These are phyloP conservation scores for Mycena vulgaris DNA, from an alignment of 768 basidiomycete species.

Conservation along the genomic window DNA sequence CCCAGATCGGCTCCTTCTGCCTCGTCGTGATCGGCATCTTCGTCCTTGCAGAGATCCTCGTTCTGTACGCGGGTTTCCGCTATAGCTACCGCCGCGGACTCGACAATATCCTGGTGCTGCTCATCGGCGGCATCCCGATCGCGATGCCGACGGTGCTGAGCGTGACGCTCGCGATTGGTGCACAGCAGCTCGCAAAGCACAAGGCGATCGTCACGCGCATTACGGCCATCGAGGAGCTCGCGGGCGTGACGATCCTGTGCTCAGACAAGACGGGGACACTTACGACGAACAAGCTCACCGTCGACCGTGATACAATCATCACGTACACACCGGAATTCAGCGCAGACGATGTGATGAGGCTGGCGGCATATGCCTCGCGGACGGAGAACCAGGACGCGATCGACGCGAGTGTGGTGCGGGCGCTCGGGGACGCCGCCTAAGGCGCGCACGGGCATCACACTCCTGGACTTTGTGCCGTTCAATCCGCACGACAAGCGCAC, in stretches of 20 bases:
- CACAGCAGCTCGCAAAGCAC: conserved; percentile 98
- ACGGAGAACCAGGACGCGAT: conserved; percentile 99
- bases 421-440: conserved; percentile 78
- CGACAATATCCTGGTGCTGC: conserved; percentile 96
- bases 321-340: conserved; percentile 90
- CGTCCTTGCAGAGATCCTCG: conserved; percentile 93
- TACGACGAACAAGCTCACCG: conserved; percentile 99
- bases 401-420: conserved; percentile 87
- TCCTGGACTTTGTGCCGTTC: conserved; percentile 99
- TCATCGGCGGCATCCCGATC: conserved; percentile 99
- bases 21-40: conserved; percentile 96
- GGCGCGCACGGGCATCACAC: conserved; percentile 94
- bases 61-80: conserved; percentile 93
- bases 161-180: conserved; percentile 98
- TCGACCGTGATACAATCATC: conserved; percentile 92
- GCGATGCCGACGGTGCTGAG: conserved; percentile 99
- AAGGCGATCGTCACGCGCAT: conserved; percentile 99
- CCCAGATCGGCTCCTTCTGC: conserved; percentile 98
- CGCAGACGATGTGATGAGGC: conserved; percentile 91
- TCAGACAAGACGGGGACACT: conserved; percentile 99
- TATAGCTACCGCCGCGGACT: conserved; percentile 93
- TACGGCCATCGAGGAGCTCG: conserved; percentile 95
- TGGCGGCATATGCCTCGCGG: conserved; percentile 96
- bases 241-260: conserved; percentile 98
- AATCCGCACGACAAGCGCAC: conserved; percentile 99